These are phyloP conservation scores for Phyllostachys edulis DNA, from an alignment of 176 grass and related monocot genomes.

Conservation along the genomic window DNA sequence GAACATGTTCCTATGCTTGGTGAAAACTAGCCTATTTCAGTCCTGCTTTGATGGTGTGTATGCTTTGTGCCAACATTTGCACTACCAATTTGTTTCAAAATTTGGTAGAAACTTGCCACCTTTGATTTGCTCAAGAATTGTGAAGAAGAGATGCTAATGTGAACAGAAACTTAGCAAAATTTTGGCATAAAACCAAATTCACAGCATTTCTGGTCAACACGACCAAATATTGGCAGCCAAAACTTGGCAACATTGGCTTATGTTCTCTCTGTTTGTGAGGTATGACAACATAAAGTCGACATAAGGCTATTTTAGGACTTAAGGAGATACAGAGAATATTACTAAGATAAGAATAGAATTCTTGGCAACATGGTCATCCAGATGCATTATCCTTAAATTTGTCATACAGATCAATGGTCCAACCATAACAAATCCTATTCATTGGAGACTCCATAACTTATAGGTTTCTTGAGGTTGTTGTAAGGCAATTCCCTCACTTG, in stretches of 20 bases:
- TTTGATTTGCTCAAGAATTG: background rate
- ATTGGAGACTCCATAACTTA: background rate
- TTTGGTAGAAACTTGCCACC: background rate
- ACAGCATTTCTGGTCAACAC: background rate
- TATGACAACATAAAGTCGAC: background rate
- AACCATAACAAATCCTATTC: background rate
- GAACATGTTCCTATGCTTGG: background rate
- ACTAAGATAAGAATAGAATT: background rate
- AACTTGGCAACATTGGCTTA: background rate
- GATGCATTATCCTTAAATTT: background rate
- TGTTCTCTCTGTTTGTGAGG: background rate
- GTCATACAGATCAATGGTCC: background rate
- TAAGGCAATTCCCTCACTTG: background rate
- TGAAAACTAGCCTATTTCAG: background rate
- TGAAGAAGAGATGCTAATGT: background rate
- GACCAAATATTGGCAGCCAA: background rate
- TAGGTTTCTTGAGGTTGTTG: background rate
- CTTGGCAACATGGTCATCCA: background rate
- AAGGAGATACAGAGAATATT: background rate
- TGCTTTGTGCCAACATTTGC: constrained; percentile 25
- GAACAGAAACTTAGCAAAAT: background rate
- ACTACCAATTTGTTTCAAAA: background rate
- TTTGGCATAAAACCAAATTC: constrained; percentile 8
- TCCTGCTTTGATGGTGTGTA: background rate
- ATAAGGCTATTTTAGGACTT: background rate